Evolutionary conservation across 2,329 filamentous ascomycete genomes (phyloP).

Genomic region (Septoria petroselini): DNA sequence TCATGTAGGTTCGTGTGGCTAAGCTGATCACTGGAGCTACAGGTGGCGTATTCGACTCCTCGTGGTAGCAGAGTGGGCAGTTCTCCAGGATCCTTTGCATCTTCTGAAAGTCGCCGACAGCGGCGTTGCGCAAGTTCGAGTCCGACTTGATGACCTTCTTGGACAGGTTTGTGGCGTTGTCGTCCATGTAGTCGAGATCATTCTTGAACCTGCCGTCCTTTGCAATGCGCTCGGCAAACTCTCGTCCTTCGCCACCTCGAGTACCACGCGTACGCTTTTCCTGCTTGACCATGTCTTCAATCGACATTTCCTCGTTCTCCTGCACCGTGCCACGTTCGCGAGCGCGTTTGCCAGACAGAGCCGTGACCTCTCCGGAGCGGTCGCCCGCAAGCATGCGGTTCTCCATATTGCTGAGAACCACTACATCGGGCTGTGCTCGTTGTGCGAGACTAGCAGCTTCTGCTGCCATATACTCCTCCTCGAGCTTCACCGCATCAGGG

Average conservation of each 20-base stretch:
- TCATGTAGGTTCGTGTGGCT: constrained; percentile 81
- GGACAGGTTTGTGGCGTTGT: constrained; percentile 88
- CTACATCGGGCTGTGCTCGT: constrained; percentile 61
- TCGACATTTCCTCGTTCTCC: constrained; percentile 91
- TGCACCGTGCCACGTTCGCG: constrained; percentile 79
- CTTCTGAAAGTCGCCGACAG: constrained; percentile 84
- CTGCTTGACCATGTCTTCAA: constrained; percentile 96
- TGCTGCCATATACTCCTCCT: constrained; percentile 78
- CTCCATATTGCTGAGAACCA: constrained; percentile 84
- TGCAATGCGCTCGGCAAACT: constrained; percentile 87
- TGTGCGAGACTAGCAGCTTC: constrained; percentile 58
- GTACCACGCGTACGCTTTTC: constrained; percentile 80
- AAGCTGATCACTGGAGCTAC: constrained; percentile 82
- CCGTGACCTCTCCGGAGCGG: constrained; percentile 69
- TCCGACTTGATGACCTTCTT: constrained; percentile 84
- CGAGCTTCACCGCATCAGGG: constrained; percentile 70
- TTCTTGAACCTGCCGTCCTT: constrained; percentile 89
- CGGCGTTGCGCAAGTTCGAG: constrained; percentile 79
- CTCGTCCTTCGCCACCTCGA: constrained; percentile 64
- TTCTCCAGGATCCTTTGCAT: constrained; percentile 80
- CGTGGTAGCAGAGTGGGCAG: constrained; percentile 89
- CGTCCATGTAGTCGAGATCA: constrained; percentile 94
- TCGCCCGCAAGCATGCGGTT: constrained; percentile 83
- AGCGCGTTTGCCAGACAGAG: constrained; percentile 75
- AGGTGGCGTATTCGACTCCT: constrained; percentile 69